These are phyloP conservation scores for Stagonosporopsis tanaceti DNA, from an alignment of 2,329 filamentous ascomycete genomes.

Conservation along the genomic window DNA sequence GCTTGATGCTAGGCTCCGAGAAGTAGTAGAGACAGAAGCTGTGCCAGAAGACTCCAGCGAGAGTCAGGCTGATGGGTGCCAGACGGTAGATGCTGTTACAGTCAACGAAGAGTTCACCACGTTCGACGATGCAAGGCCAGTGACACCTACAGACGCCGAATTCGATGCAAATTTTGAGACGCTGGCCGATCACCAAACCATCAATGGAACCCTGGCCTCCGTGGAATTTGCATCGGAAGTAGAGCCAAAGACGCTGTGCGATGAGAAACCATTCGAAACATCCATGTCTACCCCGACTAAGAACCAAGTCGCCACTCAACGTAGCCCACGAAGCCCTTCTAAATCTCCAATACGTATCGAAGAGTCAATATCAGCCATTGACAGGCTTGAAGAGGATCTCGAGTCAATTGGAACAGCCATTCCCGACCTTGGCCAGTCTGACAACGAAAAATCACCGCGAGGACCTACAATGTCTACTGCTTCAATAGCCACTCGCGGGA, in stretches of 20 bases:
- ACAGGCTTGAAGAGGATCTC: constrained; percentile 61
- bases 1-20: not conserved
- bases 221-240: constrained; percentile 33
- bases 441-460: constrained; percentile 41
- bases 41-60: not conserved
- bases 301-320: constrained; percentile 33
- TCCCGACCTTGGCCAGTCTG: constrained; percentile 43
- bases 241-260: constrained; percentile 41
- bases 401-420: constrained; percentile 56
- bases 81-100: not conserved
- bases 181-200: not conserved
- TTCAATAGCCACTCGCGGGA: constrained; percentile 12
- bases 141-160: constrained; percentile 5
- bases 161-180: constrained; percentile 9
- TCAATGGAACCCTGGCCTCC: constrained; percentile 18
- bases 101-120: not conserved
- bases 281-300: constrained; percentile 27
- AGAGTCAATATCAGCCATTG: constrained; percentile 60
- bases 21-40: too few relatives aligned
- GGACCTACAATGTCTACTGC: constrained; percentile 22
- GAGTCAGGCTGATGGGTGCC: not conserved
- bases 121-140: not conserved
- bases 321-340: constrained; percentile 34
- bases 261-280: constrained; percentile 38
- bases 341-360: constrained; percentile 50